phyloP scores from a whole-genome alignment of 176 grass and related monocot genomes.

The Musa beccarii region DNA sequence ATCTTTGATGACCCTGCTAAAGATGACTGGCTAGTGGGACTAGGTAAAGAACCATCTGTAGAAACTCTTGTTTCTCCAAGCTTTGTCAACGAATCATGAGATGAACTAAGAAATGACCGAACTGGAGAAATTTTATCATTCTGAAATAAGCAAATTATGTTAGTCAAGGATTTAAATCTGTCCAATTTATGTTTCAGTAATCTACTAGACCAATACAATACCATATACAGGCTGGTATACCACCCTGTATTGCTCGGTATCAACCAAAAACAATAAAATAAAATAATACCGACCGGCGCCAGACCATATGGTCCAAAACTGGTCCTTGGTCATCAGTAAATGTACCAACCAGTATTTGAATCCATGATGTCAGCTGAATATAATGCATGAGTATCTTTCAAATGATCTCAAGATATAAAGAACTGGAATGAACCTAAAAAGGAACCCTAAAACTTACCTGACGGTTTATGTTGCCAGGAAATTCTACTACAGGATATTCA shows the following conservation, averaged over 20 bases:
- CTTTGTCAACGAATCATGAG: conserved; percentile 27
- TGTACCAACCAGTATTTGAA: too few relatives aligned
- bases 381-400: background rate
- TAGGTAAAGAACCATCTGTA: conserved; percentile 24
- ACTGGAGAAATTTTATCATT: conserved; percentile 1
- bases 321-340: too few relatives aligned
- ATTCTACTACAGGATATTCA: conserved; percentile 46
- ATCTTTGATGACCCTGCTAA: conserved; percentile 25
- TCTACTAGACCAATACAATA: too few relatives aligned
- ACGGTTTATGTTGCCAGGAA: conserved; percentile 45
- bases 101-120: background rate
- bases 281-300: too few relatives aligned
- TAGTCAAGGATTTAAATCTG: too few relatives aligned
- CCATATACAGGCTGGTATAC: too few relatives aligned
- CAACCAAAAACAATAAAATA: too few relatives aligned
- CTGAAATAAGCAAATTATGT: background rate
- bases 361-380: background rate
- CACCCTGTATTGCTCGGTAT: too few relatives aligned
- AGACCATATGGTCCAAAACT: too few relatives aligned
- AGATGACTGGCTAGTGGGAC: conserved; percentile 35
- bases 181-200: too few relatives aligned
- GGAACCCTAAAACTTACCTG: conserved; percentile 28
- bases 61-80: conserved; percentile 22
- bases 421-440: conserved; percentile 7
- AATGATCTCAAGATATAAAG: background rate